These are phyloP conservation scores for Panicum virgatum DNA, from an alignment of 202 grass and related monocot genomes.

Conservation along the genomic window DNA sequence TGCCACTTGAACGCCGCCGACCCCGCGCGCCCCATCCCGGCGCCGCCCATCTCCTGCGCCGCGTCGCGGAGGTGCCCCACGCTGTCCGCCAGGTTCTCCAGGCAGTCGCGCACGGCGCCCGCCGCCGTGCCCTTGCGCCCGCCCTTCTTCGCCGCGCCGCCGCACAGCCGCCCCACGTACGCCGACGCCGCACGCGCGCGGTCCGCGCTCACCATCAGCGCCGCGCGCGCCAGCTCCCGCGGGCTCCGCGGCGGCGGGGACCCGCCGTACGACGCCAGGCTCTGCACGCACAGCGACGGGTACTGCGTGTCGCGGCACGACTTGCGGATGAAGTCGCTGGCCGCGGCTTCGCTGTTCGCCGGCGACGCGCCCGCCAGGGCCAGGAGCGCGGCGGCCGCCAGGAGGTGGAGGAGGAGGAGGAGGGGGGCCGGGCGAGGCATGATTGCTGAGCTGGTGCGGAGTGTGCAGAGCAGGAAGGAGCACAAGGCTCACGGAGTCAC, in stretches of 20 bases:
- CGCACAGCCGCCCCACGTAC: conserved; percentile 51
- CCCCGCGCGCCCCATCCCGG: conserved; percentile 38
- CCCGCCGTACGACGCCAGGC: conserved; percentile 63
- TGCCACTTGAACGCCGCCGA: conserved; percentile 73
- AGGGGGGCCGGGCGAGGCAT: conserved; percentile 12
- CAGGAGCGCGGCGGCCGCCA: conserved; percentile 39
- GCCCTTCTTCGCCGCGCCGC: not conserved
- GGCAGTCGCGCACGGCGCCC: conserved; percentile 58
- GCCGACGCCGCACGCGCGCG: conserved; percentile 62
- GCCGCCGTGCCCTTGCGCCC: not conserved
- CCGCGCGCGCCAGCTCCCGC: conserved; percentile 69
- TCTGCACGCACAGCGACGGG: conserved; percentile 79
- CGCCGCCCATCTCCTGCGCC: conserved; percentile 53
- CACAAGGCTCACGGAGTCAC: not conserved
- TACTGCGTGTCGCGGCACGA: conserved; percentile 76
- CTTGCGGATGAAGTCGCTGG: conserved; percentile 64
- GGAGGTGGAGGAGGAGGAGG: not conserved
- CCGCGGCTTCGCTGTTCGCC: not conserved
- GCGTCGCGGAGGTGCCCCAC: conserved; percentile 78
- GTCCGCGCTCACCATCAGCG: conserved; percentile 74
- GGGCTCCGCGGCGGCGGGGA: conserved; percentile 54
- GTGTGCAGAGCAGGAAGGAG: not conserved
- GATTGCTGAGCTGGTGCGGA: conserved; percentile 11
- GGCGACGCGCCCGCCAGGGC: not conserved
- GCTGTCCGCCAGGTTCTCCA: conserved; percentile 92